Percentiles rank a stretch among this genome's conserved stretches.
phyloP scores from a whole-genome alignment of 2,329 filamentous ascomycete genomes.

The Botryotinia globosa region DNA sequence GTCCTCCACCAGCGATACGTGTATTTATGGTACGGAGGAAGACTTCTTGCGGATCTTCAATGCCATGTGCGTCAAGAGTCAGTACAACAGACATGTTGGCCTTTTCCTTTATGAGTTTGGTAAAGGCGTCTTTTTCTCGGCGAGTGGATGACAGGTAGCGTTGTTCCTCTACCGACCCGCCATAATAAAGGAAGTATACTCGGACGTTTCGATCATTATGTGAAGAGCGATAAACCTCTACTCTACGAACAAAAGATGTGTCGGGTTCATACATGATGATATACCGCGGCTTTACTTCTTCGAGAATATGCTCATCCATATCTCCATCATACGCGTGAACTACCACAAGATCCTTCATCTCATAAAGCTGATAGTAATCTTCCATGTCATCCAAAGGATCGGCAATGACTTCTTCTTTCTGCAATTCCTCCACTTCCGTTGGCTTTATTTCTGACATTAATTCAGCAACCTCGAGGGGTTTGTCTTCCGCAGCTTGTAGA shows the following conservation, averaged over 20 bases:
- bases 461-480: conserved; percentile 74
- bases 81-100: conserved; percentile 89
- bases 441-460: conserved; percentile 80
- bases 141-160: conserved; percentile 84
- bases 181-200: conserved; percentile 97
- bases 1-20: conserved; percentile 88
- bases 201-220: conserved; percentile 85
- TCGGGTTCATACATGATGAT: conserved; percentile 99
- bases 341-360: conserved; percentile 84
- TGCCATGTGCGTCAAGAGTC: conserved; percentile 64
- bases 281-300: conserved; percentile 89
- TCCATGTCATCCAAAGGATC: conserved; percentile 91
- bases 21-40: conserved; percentile 97
- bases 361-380: conserved; percentile 85
- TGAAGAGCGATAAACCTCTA: conserved; percentile 94
- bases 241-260: conserved; percentile 85
- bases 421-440: conserved; percentile 70
- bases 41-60: conserved; percentile 80
- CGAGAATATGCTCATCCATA: conserved; percentile 92
- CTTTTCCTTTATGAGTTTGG: conserved; percentile 89
- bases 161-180: conserved; percentile 92
- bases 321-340: conserved; percentile 94
- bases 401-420: conserved; percentile 71
- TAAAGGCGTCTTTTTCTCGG: conserved; percentile 96
- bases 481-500: conserved; percentile 76